Evolutionary conservation across 306 rosid species (phyloP).

Genomic region (Malus domestica): ASM211411v1 NC_041790.1:37096001-37096500

Average conservation of each 20-base stretch:
- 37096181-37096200: not conserved
- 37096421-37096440: too few species aligned
- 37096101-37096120: not conserved
- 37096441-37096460: too few species aligned
- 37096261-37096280: not conserved
- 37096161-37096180: not conserved
- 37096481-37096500: too few species aligned
- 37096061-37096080: not conserved
- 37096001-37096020: constrained; percentile 3
- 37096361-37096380: too few species aligned
- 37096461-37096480: too few species aligned
- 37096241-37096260: not conserved
- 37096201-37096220: not conserved
- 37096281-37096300: not conserved
- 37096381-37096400: not conserved
- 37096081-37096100: not conserved
- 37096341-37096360: not conserved
- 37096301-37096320: not conserved
- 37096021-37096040: not conserved
- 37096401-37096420: too few species aligned
- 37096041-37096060: not conserved
- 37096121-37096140: not conserved
- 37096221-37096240: too few species aligned
- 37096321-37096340: not conserved
- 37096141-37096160: not conserved